Conservation (phyloP, 495 filamentous ascomycete species). For the Aspergillus sclerotioniger region DNA sequence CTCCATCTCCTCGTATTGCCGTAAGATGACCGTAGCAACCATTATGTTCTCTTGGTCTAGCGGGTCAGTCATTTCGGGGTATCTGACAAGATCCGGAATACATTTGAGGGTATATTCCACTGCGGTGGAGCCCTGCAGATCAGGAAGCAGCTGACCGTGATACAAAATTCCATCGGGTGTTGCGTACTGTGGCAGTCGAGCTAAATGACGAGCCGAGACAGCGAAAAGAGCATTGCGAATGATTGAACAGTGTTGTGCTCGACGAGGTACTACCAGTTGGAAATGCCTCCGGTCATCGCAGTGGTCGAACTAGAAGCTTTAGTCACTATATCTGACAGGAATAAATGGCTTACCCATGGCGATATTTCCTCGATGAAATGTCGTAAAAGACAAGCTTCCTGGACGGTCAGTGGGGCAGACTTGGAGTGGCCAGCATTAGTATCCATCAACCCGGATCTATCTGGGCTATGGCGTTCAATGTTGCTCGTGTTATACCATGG, state of each 20-base stretch:
- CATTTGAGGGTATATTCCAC: conserved; percentile 30
- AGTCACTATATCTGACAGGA: background rate
- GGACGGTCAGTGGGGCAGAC: background rate
- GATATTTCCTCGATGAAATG: conserved; percentile 31
- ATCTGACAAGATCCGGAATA: conserved; percentile 25
- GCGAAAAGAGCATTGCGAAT: conserved; percentile 28
- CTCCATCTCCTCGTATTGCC: conserved; percentile 33
- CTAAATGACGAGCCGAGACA: conserved; percentile 23
- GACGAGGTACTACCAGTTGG: conserved; percentile 21
- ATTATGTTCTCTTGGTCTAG: conserved; percentile 28
- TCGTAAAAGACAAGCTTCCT: conserved; percentile 27
- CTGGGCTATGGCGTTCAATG: too few species aligned
- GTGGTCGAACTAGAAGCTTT: conserved; percentile 25
- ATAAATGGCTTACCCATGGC: conserved; percentile 21
- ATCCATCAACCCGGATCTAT: background rate
- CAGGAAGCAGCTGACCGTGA: conserved; percentile 18
- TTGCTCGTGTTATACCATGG: too few species aligned
- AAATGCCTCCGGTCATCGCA: conserved; percentile 28
- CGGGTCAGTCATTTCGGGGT: conserved; percentile 19
- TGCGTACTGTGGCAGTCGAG: conserved; percentile 24
- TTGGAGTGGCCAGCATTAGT: background rate
- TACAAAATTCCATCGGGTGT: conserved; percentile 21
- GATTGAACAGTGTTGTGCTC: conserved; percentile 19
- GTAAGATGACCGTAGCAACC: conserved; percentile 28
- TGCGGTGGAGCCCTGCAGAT: conserved; percentile 20